A percentile compares a stretch with the other conserved stretches of the same genome.
phyloP scores from a whole-genome alignment of 2,329 filamentous ascomycete species.

The Xylariales sp. region DNA sequence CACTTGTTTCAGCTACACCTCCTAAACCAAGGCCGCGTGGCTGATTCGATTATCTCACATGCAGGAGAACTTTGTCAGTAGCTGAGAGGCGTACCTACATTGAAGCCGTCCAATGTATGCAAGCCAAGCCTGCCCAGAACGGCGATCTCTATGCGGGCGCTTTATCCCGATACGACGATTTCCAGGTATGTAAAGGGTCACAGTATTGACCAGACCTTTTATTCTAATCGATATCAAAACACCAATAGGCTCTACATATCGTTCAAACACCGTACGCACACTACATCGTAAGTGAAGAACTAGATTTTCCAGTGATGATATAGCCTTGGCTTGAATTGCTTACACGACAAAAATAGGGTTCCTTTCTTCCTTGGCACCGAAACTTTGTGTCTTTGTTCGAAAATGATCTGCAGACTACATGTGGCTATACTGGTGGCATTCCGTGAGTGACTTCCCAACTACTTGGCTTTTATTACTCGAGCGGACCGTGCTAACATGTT shows the following conservation, averaged over 20 bases:
- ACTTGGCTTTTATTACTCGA: neutral
- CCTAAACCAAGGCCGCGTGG: too few relatives aligned
- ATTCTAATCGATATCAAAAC: too few relatives aligned
- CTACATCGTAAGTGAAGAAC: constrained; percentile 5
- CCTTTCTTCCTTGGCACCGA: constrained; percentile 2
- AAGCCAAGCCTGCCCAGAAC: constrained; percentile 19
- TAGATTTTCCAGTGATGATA: too few relatives aligned
- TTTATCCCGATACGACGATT: constrained; percentile 33
- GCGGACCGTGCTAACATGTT: neutral
- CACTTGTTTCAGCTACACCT: too few relatives aligned
- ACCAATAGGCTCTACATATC: constrained; percentile 33
- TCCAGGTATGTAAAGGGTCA: too few relatives aligned
- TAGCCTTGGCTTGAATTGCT: too few relatives aligned
- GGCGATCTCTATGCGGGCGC: constrained; percentile 24
- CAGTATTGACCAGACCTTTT: too few relatives aligned
- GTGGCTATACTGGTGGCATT: constrained; percentile 2
- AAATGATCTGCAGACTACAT: neutral
- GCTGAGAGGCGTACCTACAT: constrained; percentile 25
- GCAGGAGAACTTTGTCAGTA: constrained; percentile 14
- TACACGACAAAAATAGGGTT: too few relatives aligned
- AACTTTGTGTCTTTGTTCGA: constrained; percentile 1
- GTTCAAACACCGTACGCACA: constrained; percentile 31
- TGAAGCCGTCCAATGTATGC: constrained; percentile 28
- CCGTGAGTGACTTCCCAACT: neutral
- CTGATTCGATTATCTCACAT: too few relatives aligned